These are phyloP conservation scores for Mycena haematopus DNA, from an alignment of 768 basidiomycete genomes.

Conservation along the genomic window DNA sequence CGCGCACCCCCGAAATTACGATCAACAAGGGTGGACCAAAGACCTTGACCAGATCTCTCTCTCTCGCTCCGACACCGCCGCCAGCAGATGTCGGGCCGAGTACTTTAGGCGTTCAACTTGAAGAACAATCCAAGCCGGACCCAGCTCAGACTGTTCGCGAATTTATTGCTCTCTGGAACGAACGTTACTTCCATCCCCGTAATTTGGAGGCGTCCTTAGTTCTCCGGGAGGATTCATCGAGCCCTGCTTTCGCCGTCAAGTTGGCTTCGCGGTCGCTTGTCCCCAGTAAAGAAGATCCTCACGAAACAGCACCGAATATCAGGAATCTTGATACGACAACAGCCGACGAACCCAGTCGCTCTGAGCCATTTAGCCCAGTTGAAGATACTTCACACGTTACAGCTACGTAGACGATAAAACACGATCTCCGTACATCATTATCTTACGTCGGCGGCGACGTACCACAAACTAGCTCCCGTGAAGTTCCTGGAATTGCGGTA, in stretches of 20 bases:
- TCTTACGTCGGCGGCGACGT: too few species aligned
- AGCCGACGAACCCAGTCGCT: background rate
- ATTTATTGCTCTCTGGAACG: slow-evolving; percentile 26
- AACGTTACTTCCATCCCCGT: slow-evolving; percentile 22
- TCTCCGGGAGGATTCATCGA: background rate
- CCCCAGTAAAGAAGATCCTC: background rate
- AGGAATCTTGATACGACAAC: background rate
- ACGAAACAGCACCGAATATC: background rate
- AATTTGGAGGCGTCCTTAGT: slow-evolving; percentile 17
- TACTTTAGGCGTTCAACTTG: background rate
- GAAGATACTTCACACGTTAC: background rate
- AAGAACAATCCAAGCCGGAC: background rate
- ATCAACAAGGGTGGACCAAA: slow-evolving; percentile 1
- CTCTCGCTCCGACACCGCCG: background rate
- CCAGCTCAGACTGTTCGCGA: slow-evolving; percentile 8
- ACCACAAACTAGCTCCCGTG: too few species aligned
- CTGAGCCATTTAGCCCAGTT: background rate
- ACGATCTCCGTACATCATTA: background rate
- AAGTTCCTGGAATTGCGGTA: background rate
- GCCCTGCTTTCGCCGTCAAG: slow-evolving; percentile 1
- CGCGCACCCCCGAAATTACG: background rate
- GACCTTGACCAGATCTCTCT: background rate
- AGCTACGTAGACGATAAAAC: background rate
- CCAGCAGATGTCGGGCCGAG: background rate
- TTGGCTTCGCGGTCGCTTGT: background rate